Evolutionary conservation across 768 basidiomycete genomes (phyloP).

Genomic region (Grammothele lineata): DNA sequence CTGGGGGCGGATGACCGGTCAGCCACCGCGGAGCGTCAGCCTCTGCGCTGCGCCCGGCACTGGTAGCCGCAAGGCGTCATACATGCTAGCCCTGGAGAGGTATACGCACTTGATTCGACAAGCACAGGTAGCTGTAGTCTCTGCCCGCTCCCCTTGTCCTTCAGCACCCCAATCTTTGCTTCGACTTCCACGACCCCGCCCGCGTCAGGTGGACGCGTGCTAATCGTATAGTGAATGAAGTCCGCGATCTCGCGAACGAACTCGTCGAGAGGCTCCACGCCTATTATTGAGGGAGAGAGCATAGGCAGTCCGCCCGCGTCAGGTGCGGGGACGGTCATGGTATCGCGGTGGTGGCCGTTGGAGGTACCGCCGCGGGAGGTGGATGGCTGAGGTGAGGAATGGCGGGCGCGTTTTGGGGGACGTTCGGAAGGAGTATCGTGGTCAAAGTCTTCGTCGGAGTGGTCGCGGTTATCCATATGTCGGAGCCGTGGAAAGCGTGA

Average conservation of each 20-base stretch:
- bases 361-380: slow-evolving; percentile 19
- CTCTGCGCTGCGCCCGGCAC: neutral
- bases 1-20: slow-evolving; percentile 35
- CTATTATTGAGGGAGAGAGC: slow-evolving; percentile 76
- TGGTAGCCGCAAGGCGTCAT: neutral
- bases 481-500: no score
- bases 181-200: slow-evolving; percentile 76
- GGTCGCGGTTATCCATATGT: slow-evolving; percentile 26
- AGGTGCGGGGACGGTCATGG: slow-evolving; percentile 3
- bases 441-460: slow-evolving; percentile 24
- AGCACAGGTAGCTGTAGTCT: slow-evolving; percentile 68
- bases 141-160: slow-evolving; percentile 49
- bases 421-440: slow-evolving; percentile 20
- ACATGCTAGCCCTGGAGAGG: no score
- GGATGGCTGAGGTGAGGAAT: slow-evolving; percentile 17
- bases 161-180: slow-evolving; percentile 81
- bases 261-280: slow-evolving; percentile 88
- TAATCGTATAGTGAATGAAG: slow-evolving; percentile 74
- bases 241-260: slow-evolving; percentile 91
- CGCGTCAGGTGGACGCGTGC: slow-evolving; percentile 44
- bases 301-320: no score
- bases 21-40: neutral
- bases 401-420: slow-evolving; percentile 37
- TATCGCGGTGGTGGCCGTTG: neutral
- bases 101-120: slow-evolving; percentile 76